Base-by-base conservation (phyloP, 768 basidiomycete genomes). In the Podaxis sp. region DNA sequence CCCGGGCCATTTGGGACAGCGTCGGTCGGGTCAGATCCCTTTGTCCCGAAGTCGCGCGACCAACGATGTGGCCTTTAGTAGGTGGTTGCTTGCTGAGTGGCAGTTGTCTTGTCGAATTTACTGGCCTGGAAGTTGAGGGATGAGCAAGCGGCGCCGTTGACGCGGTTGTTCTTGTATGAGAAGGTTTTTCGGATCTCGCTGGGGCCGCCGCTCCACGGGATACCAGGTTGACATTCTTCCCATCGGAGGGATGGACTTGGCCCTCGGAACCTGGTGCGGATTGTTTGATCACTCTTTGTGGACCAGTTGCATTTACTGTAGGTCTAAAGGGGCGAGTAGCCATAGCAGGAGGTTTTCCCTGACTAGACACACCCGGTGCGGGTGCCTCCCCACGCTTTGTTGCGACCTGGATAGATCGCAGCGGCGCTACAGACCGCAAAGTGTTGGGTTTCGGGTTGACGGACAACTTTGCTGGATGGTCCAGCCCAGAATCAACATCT, bases 1-100 rank as follows among this genome's bases (percentile, higher is more conserved):
- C 60, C 33, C 72, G 71, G 15, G 74, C 67, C 53, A 73, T 64
- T 58, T 74, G 72, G 13, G 74, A 70, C 11, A 71, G 40, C 26
- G 74, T 75, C 1, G 73, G 72, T 50, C 72, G 69, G 7, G 68
- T 67, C 12, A 71, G 58, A 54, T 67, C 56, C n/a, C 41, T 56
- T 26, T 60, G 44, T 38, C 52, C 53, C 0, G 40, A 37, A 55
- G 30, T 38, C 26, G 49, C 17, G 22, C n/a, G 51, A 26, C n/a
- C 30, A 15, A 26, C 7, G 2, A 13, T 17, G 20, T 58, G 26
- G 10, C 40, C 22, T 36, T 55, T 11, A 11, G 41, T 15, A 2
- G 53, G 15, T 20, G 33, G 7, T 33, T 51, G 49, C 51, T 55
- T 20, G 52, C 50, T 41, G 22, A 24, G 3, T 11, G 52, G 40